Evolutionary conservation across 768 basidiomycete genomes (phyloP).

Genomic region (Boletales sp.): DNA sequence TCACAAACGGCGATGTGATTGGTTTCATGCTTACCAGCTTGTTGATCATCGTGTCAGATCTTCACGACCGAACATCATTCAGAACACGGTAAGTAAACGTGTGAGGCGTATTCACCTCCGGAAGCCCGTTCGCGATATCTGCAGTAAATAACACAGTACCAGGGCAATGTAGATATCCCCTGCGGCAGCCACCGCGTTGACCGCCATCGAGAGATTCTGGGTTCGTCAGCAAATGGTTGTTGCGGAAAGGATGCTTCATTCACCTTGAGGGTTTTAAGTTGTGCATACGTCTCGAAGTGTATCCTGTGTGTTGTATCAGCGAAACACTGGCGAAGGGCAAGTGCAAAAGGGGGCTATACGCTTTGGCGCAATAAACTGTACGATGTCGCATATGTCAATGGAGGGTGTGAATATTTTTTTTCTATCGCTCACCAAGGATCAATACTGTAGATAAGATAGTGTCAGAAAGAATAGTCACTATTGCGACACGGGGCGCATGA

Average conservation of each 20-base stretch:
- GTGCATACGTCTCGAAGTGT: constrained; percentile 35
- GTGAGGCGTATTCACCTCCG: constrained; percentile 28
- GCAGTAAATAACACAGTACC: constrained; percentile 45
- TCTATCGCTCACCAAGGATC: constrained; percentile 28
- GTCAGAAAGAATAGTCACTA: background rate
- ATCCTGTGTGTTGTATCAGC: constrained; percentile 32
- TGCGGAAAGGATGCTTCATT: background rate
- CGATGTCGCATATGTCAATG: constrained; percentile 1
- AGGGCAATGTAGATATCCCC: constrained; percentile 49
- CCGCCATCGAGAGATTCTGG: constrained; percentile 42
- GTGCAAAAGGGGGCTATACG: constrained; percentile 26
- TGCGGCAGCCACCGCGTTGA: constrained; percentile 48
- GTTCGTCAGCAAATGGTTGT: background rate
- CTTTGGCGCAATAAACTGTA: constrained; percentile 34
- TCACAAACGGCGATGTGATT: background rate
- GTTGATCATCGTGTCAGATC: constrained; percentile 50
- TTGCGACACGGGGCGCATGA: background rate
- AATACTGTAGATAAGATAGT: constrained; percentile 17
- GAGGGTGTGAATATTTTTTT: background rate
- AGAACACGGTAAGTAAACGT: background rate
- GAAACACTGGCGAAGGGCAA: background rate
- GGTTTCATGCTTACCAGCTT: constrained; percentile 29
- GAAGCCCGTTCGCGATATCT: constrained; percentile 50
- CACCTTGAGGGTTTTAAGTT: constrained; percentile 45
- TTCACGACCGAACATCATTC: background rate